Percentiles rank a stretch among this genome's conserved stretches.
These are phyloP conservation scores for Cinnamomum micranthum DNA, from an alignment of 164 flowering plant species.

Conservation along the genomic window DNA sequence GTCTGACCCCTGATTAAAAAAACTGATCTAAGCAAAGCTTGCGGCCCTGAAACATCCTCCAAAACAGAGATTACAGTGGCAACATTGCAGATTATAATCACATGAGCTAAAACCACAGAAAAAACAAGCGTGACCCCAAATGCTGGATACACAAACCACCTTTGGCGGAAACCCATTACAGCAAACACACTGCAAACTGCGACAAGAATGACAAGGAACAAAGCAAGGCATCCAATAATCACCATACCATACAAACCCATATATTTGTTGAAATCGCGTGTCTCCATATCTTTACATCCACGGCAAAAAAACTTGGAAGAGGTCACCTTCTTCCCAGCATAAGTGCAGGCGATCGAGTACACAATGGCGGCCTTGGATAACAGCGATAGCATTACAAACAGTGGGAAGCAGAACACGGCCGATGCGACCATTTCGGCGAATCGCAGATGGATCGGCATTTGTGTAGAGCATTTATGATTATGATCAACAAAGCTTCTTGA, in stretches of 20 bases:
- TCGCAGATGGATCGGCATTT: slow-evolving; percentile 1
- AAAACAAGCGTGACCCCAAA: slow-evolving; percentile 50
- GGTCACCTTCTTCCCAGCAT: slow-evolving; percentile 51
- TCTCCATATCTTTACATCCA: slow-evolving; percentile 61
- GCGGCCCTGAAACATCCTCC: slow-evolving; percentile 86
- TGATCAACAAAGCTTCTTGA: no score
- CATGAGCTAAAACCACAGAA: slow-evolving; percentile 76
- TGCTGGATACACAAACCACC: slow-evolving; percentile 53
- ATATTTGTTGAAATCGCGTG: slow-evolving; percentile 60
- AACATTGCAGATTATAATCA: slow-evolving; percentile 67
- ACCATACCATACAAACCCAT: slow-evolving; percentile 60
- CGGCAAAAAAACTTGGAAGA: slow-evolving; percentile 41
- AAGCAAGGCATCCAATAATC: slow-evolving; percentile 48
- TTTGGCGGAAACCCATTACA: slow-evolving; percentile 43
- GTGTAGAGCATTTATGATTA: no score
- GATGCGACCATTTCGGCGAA: slow-evolving; percentile 68
- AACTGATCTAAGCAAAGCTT: slow-evolving; percentile 68
- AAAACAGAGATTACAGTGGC: slow-evolving; percentile 73
- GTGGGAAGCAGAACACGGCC: slow-evolving; percentile 61
- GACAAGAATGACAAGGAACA: slow-evolving; percentile 57
- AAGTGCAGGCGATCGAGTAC: slow-evolving; percentile 78
- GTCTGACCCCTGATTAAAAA: slow-evolving; percentile 80
- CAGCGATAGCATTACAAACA: slow-evolving; percentile 57
- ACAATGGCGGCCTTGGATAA: slow-evolving; percentile 79
- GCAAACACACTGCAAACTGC: slow-evolving; percentile 52